phyloP scores from a whole-genome alignment of 2,329 filamentous ascomycete species.

The Ceratocystis ficicola region DNA sequence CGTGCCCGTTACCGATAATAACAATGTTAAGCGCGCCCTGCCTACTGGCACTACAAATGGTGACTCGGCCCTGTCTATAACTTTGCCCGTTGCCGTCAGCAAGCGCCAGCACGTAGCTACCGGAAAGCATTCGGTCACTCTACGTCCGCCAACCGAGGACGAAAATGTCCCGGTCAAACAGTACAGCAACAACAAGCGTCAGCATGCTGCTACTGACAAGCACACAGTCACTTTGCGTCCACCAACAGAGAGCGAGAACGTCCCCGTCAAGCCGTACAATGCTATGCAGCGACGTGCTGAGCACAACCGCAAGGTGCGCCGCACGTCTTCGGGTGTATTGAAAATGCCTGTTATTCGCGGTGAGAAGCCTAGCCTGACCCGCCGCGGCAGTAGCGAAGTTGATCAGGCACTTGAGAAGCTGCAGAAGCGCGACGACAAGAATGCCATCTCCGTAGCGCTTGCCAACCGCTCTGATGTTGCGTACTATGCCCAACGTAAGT shows the following conservation, averaged over 20 bases:
- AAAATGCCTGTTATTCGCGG: constrained; percentile 29
- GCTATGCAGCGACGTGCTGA: constrained; percentile 12
- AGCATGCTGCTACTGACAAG: background rate
- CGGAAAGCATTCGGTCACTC: constrained; percentile 6
- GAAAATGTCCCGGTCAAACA: constrained; percentile 9
- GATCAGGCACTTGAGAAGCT: constrained; percentile 17
- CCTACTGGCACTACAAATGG: constrained; percentile 10
- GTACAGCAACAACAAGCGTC: constrained; percentile 1
- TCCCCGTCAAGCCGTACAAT: constrained; percentile 14
- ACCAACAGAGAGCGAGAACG: constrained; percentile 18
- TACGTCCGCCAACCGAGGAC: constrained; percentile 12
- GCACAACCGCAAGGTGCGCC: constrained; percentile 13
- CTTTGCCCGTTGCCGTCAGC: constrained; percentile 17
- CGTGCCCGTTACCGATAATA: constrained; percentile 7
- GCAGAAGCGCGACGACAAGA: constrained; percentile 12
- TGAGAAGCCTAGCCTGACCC: constrained; percentile 29
- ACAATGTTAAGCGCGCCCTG: constrained; percentile 8
- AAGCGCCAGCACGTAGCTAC: constrained; percentile 17
- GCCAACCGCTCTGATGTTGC: constrained; percentile 43
- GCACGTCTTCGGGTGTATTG: constrained; percentile 23
- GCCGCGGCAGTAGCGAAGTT: constrained; percentile 26
- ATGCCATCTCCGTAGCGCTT: constrained; percentile 34
- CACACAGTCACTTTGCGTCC: constrained; percentile 19
- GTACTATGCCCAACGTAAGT: constrained; percentile 40
- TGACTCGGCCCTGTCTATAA: constrained; percentile 18